Evolutionary conservation across 1,284 basidiomycete species (phyloP).

Genomic region (Leccinum holopus): DNA sequence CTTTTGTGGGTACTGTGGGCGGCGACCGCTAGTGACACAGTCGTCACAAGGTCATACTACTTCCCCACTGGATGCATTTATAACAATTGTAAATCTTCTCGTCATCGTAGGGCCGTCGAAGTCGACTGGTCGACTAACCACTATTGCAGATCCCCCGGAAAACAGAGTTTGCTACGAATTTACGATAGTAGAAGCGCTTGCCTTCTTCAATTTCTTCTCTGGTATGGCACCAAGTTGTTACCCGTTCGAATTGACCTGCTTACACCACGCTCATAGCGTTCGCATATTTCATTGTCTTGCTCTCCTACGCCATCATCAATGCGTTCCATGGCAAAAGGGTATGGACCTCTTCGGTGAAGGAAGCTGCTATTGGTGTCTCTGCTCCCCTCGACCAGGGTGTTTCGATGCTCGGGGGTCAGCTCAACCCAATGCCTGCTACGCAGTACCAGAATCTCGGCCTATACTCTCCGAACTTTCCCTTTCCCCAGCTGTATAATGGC

Average conservation of each 20-base stretch:
- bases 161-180: slow-evolving; percentile 20
- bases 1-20: slow-evolving; percentile 27
- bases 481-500: slow-evolving; percentile 6
- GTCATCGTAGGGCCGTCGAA: not conserved
- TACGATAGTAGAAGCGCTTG: slow-evolving; percentile 17
- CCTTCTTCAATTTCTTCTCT: slow-evolving; percentile 25
- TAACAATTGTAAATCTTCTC: slow-evolving; percentile 4
- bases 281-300: slow-evolving; percentile 23
- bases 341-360: slow-evolving; percentile 27
- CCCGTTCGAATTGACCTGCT: not conserved
- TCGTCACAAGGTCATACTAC: slow-evolving; percentile 3
- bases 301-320: slow-evolving; percentile 25
- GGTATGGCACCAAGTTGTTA: slow-evolving; percentile 21
- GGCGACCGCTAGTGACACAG: slow-evolving; percentile 14
- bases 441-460: slow-evolving; percentile 9
- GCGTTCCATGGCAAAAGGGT: slow-evolving; percentile 23
- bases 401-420: slow-evolving; percentile 13
- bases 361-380: slow-evolving; percentile 7
- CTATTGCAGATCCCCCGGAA: slow-evolving; percentile 10
- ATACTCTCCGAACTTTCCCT: slow-evolving; percentile 1
- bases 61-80: slow-evolving; percentile 26
- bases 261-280: slow-evolving; percentile 18
- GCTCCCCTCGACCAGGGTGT: slow-evolving; percentile 1
- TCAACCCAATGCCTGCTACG: not conserved
- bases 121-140: not conserved